A percentile compares a stretch with the other conserved stretches of the same genome.
phyloP scores from a whole-genome alignment of 306 rosid genomes.

The Ormosia semicastrata region DNA sequence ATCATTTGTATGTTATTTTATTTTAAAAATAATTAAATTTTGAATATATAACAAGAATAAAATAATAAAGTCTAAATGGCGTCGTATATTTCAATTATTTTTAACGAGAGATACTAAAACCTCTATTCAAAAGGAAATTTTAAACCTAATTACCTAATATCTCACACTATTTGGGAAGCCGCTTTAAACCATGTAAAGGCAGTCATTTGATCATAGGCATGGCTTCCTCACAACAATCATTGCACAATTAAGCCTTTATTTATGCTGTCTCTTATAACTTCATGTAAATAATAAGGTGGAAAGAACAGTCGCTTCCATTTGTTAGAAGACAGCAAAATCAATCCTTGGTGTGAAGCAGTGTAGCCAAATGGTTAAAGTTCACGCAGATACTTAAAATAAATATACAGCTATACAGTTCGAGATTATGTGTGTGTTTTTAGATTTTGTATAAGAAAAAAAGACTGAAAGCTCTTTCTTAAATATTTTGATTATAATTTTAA shows the following conservation, averaged over 20 bases:
- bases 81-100: too few relatives aligned
- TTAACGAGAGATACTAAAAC: too few relatives aligned
- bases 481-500: background rate
- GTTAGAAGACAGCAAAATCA: background rate
- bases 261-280: slow-evolving; percentile 14
- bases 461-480: background rate
- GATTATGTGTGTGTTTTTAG: background rate
- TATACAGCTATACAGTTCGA: background rate
- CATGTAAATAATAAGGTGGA: background rate
- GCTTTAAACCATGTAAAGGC: background rate
- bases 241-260: slow-evolving; percentile 3
- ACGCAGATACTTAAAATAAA: background rate
- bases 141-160: too few relatives aligned
- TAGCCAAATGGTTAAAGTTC: background rate
- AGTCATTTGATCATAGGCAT: background rate
- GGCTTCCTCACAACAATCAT: background rate
- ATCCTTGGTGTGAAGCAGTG: background rate
- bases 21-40: too few relatives aligned
- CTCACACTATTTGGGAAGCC: too few relatives aligned
- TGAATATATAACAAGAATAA: too few relatives aligned
- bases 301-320: background rate
- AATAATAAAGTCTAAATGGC: too few relatives aligned
- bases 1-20: too few relatives aligned
- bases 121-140: too few relatives aligned
- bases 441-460: too few relatives aligned